phyloP scores from a whole-genome alignment of 768 basidiomycete species.

The Lyophyllum decastes region DNA sequence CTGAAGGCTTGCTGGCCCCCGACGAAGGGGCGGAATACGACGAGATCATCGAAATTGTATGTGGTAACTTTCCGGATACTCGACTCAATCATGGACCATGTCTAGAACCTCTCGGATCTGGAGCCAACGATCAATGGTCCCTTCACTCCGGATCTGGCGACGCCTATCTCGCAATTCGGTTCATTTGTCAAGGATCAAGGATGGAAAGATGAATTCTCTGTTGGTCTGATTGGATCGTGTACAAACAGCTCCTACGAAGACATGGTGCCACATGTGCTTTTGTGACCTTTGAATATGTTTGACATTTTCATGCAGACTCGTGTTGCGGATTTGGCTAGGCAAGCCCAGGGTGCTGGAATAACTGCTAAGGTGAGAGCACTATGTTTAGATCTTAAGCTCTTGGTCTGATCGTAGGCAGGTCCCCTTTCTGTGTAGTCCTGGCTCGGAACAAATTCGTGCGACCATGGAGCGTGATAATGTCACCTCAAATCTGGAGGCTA shows the following conservation, averaged over 20 bases:
- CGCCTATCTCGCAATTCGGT: conserved; percentile 88
- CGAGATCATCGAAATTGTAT: conserved; percentile 89
- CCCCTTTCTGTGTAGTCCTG: conserved; percentile 86
- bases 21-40: conserved; percentile 93
- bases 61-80: conserved; percentile 24
- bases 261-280: conserved; percentile 54
- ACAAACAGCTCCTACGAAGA: conserved; percentile 99
- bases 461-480: conserved; percentile 95
- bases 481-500: conserved; percentile 76
- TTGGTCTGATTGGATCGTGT: conserved; percentile 95
- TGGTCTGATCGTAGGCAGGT: conserved; percentile 41
- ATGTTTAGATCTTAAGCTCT: neutral
- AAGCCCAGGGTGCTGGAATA: conserved; percentile 84
- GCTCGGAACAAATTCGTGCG: conserved; percentile 95
- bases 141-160: conserved; percentile 96
- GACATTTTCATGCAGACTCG: conserved; percentile 58
- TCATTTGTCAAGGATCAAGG: conserved; percentile 78
- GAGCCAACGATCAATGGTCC: conserved; percentile 96
- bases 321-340: conserved; percentile 87
- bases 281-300: conserved; percentile 4
- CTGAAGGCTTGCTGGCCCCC: conserved; percentile 73
- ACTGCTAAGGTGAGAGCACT: conserved; percentile 57
- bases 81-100: neutral
- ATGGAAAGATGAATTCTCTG: conserved; percentile 93
- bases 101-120: conserved; percentile 81